Percentiles rank a stretch among this genome's conserved stretches.
phyloP scores from a whole-genome alignment of 306 rosid genomes.

The Dicorynia guianensis region DNA sequence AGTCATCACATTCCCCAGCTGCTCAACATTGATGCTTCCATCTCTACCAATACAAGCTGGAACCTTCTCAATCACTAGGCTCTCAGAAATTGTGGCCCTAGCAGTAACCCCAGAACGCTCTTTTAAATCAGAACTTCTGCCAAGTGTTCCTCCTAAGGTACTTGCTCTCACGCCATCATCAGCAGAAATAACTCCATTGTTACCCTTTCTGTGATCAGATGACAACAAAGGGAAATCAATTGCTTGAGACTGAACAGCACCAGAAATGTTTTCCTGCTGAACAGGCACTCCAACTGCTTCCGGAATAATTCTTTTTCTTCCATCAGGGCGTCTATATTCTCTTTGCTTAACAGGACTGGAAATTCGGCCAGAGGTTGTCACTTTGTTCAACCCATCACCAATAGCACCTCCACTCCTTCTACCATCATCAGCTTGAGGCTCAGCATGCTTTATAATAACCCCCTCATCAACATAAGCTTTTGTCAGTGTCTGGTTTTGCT shows the following conservation, averaged over 20 bases:
- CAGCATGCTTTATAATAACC: conserved; percentile 56
- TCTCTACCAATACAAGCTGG: conserved; percentile 55
- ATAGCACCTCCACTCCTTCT: conserved; percentile 65
- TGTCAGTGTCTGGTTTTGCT: conserved; percentile 56
- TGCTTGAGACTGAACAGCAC: conserved; percentile 61
- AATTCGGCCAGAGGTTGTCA: conserved; percentile 59
- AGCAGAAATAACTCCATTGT: conserved; percentile 56
- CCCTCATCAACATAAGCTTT: conserved; percentile 60
- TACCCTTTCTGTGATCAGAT: conserved; percentile 63
- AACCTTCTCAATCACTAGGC: conserved; percentile 91
- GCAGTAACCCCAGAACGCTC: conserved; percentile 83
- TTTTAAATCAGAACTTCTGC: conserved; percentile 64
- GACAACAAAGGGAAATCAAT: conserved; percentile 67
- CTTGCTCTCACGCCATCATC: conserved; percentile 60
- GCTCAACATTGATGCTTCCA: conserved; percentile 73
- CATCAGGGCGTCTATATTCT: conserved; percentile 97
- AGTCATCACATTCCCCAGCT: conserved; percentile 59
- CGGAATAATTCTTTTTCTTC: conserved; percentile 95
- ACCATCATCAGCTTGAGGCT: conserved; percentile 63
- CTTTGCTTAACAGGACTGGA: conserved; percentile 96
- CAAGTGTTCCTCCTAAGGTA: conserved; percentile 58
- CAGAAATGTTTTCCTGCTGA: conserved; percentile 73
- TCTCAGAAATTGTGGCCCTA: conserved; percentile 84
- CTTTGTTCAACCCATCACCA: conserved; percentile 66
- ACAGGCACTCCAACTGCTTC: conserved; percentile 93